These are phyloP conservation scores for Larix kaempferi DNA, from an alignment of 75 land plant species.

Conservation along the genomic window DNA sequence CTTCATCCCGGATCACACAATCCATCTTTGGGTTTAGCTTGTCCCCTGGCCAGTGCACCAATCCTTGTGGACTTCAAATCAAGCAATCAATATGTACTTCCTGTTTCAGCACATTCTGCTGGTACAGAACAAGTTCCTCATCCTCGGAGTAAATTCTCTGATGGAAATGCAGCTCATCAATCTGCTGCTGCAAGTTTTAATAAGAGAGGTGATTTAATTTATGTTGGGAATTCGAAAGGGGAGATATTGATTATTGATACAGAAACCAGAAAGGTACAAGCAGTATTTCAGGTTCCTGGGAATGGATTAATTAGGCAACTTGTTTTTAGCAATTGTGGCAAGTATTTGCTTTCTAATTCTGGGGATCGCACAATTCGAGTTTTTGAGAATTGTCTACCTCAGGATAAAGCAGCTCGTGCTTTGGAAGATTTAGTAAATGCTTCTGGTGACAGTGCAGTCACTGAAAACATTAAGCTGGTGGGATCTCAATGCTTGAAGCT, in stretches of 20 bases:
- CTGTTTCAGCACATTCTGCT: conserved; percentile 46
- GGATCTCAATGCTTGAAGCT: conserved; percentile 62
- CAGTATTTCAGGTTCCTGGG: conserved; percentile 59
- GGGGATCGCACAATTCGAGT: conserved; percentile 82
- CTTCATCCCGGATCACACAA: conserved; percentile 69
- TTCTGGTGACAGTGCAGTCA: conserved; percentile 20
- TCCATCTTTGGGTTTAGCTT: conserved; percentile 76
- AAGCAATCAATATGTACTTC: conserved; percentile 56
- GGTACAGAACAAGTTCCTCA: conserved; percentile 30
- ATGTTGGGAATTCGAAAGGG: conserved; percentile 93
- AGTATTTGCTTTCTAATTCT: conserved; percentile 85
- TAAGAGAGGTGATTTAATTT: conserved; percentile 87
- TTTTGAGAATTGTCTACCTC: conserved; percentile 78
- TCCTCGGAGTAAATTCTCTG: conserved; percentile 57
- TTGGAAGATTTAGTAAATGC: conserved; percentile 32
- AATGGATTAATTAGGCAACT: conserved; percentile 74
- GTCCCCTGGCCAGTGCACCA: conserved; percentile 89
- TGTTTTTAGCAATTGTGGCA: conserved; percentile 86
- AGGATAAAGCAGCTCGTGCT: conserved; percentile 44
- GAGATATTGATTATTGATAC: conserved; percentile 77
- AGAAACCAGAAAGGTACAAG: conserved; percentile 38
- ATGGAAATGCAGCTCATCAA: conserved; percentile 58
- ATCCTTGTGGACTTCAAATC: conserved; percentile 76
- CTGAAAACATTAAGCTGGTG: conserved; percentile 46
- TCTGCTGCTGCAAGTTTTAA: conserved; percentile 89